phyloP scores from a whole-genome alignment of 202 grass and related monocot genomes.

The Alloteropsis angusta region DNA sequence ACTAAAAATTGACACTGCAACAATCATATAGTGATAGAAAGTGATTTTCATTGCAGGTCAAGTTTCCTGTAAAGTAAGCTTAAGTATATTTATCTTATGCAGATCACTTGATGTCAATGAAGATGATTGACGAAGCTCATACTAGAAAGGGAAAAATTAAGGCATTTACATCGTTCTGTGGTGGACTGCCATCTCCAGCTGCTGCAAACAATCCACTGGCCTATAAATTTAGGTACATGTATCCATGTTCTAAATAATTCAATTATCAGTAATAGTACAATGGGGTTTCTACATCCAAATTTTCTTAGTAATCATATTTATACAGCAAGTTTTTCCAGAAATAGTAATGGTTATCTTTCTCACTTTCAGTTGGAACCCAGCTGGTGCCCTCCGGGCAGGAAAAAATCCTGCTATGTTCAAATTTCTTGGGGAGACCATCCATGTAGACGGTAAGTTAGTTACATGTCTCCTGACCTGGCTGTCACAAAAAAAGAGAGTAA shows the following conservation, averaged over 20 bases:
- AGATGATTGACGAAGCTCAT: slow-evolving; percentile 95
- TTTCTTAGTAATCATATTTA: neutral
- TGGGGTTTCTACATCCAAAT: neutral
- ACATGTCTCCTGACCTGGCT: neutral
- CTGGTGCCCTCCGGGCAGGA: slow-evolving; percentile 64
- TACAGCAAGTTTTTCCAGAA: neutral
- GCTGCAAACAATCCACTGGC: slow-evolving; percentile 87
- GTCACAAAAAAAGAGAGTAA: neutral
- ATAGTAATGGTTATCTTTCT: slow-evolving; percentile 14
- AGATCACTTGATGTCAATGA: slow-evolving; percentile 98
- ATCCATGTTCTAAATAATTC: slow-evolving; percentile 5
- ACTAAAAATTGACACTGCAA: neutral
- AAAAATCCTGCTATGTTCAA: slow-evolving; percentile 81
- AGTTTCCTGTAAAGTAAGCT: neutral
- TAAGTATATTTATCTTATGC: slow-evolving; percentile 14
- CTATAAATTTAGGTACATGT: slow-evolving; percentile 82
- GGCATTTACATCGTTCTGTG: slow-evolving; percentile 89
- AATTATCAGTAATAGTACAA: neutral
- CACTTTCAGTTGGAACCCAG: slow-evolving; percentile 76
- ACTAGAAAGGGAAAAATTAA: slow-evolving; percentile 60
- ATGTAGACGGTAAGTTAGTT: slow-evolving; percentile 62
- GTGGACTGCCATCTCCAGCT: slow-evolving; percentile 88
- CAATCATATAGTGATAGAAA: neutral
- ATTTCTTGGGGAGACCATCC: slow-evolving; percentile 55
- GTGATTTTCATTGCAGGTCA: neutral